Evolutionary conservation across 192 early-diverging fungal species (phyloP).

Genomic region (Backusella psychrophila): DNA sequence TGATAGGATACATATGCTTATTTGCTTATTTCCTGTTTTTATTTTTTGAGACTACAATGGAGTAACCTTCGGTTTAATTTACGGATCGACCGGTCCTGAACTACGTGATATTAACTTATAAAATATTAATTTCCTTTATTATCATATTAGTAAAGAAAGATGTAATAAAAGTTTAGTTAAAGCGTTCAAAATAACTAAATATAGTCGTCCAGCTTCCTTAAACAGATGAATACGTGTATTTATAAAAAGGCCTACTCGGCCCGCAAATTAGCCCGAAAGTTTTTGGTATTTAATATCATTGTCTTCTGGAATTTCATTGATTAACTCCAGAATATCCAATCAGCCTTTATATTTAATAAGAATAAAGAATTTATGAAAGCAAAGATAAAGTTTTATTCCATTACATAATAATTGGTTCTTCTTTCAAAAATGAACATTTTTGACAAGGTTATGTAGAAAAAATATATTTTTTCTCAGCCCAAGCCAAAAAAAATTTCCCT

Average conservation of each 20-base stretch:
- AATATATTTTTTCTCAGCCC: not conserved
- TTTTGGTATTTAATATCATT: not conserved
- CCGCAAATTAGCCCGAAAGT: not conserved
- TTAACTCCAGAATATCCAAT: not conserved
- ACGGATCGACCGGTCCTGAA: not conserved
- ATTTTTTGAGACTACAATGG: not conserved
- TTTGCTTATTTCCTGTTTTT: not conserved
- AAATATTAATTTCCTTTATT: not conserved
- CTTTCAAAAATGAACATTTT: not conserved
- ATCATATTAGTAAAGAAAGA: not conserved
- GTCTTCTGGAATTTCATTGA: not conserved
- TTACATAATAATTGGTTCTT: not conserved
- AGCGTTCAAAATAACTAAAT: not conserved
- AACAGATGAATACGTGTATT: not conserved
- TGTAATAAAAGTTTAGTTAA: not conserved
- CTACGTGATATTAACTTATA: not conserved
- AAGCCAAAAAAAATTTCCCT: not conserved
- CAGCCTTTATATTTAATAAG: not conserved
- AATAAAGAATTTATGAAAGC: not conserved
- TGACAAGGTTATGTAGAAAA: not conserved
- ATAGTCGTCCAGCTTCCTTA: not conserved
- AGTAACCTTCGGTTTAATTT: not conserved
- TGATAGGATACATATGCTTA: not conserved
- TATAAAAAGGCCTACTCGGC: not conserved
- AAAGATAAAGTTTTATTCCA: not conserved